Evolutionary conservation across 2,329 filamentous ascomycete species (phyloP).

Genomic region (Stromatinia cepivora): DNA sequence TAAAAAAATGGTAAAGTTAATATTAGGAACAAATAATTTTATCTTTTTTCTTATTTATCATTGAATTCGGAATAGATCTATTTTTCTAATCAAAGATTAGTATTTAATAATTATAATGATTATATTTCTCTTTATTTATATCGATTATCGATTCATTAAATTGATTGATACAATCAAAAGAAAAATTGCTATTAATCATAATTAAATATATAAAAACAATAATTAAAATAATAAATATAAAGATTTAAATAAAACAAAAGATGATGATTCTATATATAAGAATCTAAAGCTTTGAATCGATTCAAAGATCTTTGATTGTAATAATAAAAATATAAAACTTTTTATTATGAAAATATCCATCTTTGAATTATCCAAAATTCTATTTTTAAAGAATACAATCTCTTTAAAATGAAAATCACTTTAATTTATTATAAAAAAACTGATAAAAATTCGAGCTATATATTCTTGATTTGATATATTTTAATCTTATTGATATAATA

Average conservation of each 20-base stretch:
- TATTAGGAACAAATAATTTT: constrained; percentile 29
- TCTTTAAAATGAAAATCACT: constrained; percentile 29
- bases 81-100: constrained; percentile 1
- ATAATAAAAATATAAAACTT: constrained; percentile 10
- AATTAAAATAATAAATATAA: constrained; percentile 11
- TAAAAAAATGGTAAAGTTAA: constrained; percentile 24
- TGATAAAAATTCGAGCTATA: constrained; percentile 28
- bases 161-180: background rate
- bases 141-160: background rate
- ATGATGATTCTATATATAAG: background rate
- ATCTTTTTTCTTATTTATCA: constrained; percentile 23
- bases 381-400: constrained; percentile 22
- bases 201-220: constrained; percentile 5
- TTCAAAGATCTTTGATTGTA: background rate
- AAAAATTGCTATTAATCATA: background rate
- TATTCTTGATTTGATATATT: too few species aligned
- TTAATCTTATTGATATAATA: constrained; percentile 19
- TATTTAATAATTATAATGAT: background rate
- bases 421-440: constrained; percentile 29
- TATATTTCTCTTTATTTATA: background rate
- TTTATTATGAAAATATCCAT: constrained; percentile 22
- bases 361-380: constrained; percentile 25
- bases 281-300: background rate
- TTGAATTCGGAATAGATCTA: constrained; percentile 9
- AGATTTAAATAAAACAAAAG: background rate